Base-by-base conservation (phyloP, 805 yeast genomes). In the Candida xyloterini region DNA sequence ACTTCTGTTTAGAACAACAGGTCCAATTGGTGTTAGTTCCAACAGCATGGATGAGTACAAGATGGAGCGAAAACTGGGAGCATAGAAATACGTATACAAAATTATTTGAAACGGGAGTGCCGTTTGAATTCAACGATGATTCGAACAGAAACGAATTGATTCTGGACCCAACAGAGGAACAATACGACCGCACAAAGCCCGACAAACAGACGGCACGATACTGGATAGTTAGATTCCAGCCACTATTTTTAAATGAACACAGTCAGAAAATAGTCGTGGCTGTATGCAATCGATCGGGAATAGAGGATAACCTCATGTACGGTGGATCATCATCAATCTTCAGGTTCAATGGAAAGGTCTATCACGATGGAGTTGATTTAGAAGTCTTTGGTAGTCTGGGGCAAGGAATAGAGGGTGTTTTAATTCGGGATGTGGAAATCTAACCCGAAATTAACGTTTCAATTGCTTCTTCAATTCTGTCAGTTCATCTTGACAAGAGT, bases 1-100 rank as follows among this genome's bases (percentile, higher is more conserved):
- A 62, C 21, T 68, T 69, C 37, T 78, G 84, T 43, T 55, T 65
- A 15, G 51, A 60, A 0, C 70, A 78, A 30, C 53, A 66, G 9
- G 75, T 77, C 0, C 69, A 75, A 24, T 61, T 90, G 40, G 68
- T 86, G 1, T 55, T 90, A 10, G 77, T 84, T 44, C 95, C 96
- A 2, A 88, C 84, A 75, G 95, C 95, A 0, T 90, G 97, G 97
- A 66, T 87, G 47, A 55, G 63, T 31, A 74, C 88, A 1, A 59
- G 59, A 1, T 67, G 71, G 47, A 53, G 62, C 26, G 48, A 50
- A 11, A 52, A 56, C 9, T 58, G 54, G 47, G 31, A 37, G 4
- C 28, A 46, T 1, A 26, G 35, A 18, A 59, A 56, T 27, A 44
- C 55, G 24, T 49, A 41, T 23, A 30, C 39, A 15, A 44, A 52